Conservation (phyloP, 1,139 yeast species). For the Geotrichum cucujoidarum region DNA sequence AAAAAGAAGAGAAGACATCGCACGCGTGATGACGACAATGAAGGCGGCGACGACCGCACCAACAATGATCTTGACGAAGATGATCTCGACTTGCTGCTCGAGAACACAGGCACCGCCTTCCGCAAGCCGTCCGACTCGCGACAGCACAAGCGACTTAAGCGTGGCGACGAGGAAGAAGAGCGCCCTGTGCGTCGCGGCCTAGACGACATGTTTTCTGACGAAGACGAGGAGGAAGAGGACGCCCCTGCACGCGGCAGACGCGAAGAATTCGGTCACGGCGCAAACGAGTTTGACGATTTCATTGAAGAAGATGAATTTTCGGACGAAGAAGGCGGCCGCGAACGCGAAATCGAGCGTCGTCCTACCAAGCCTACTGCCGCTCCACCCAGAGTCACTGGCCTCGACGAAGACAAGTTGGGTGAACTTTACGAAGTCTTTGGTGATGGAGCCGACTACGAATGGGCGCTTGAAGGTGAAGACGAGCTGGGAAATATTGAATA, state of each 20-base stretch:
- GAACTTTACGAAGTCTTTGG: slow-evolving; percentile 95
- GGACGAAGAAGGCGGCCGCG: slow-evolving; percentile 63
- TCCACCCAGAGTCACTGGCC: slow-evolving; percentile 47
- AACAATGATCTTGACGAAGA: slow-evolving; percentile 86
- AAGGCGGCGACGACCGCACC: slow-evolving; percentile 24
- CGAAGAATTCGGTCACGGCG: slow-evolving; percentile 18
- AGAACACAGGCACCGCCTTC: slow-evolving; percentile 65
- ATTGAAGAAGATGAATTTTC: slow-evolving; percentile 96
- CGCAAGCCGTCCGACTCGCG: slow-evolving; percentile 27
- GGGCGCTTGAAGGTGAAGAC: slow-evolving; percentile 75
- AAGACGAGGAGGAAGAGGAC: slow-evolving; percentile 54
- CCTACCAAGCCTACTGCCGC: slow-evolving; percentile 34
- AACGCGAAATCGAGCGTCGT: slow-evolving; percentile 30
- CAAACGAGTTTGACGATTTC: slow-evolving; percentile 89
- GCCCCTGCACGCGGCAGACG: slow-evolving; percentile 35
- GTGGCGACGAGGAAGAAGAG: slow-evolving; percentile 40
- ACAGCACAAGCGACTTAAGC: slow-evolving; percentile 74
- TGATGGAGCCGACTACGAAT: slow-evolving; percentile 93
- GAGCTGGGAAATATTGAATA: slow-evolving; percentile 48
- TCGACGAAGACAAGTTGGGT: slow-evolving; percentile 88
- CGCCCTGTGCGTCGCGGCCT: slow-evolving; percentile 23
- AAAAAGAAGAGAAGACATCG: slow-evolving; percentile 25
- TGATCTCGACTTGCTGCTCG: slow-evolving; percentile 85
- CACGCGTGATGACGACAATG: slow-evolving; percentile 20
- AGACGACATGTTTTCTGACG: slow-evolving; percentile 34